Base-by-base conservation (phyloP, 495 filamentous ascomycete species). In the Cercophora scortea region DNA sequence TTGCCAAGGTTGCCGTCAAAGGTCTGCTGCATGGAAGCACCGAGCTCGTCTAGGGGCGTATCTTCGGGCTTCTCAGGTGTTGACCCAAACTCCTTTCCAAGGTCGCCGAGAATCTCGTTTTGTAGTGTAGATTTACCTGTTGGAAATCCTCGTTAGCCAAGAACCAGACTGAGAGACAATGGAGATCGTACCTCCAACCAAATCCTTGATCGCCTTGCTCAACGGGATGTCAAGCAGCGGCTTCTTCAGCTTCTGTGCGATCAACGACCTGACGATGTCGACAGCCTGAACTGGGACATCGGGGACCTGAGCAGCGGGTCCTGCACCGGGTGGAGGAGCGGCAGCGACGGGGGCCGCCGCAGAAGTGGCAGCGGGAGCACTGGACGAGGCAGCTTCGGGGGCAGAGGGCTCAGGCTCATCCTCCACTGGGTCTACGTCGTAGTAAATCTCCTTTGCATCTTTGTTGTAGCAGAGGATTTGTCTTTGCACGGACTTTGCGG, bases 381-480 rank as follows among this genome's bases (percentile, higher is more conserved):
- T 63, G 15, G 72, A 66, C 32, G 68, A 60, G 51, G 70, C 72
- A 11, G 79, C 61, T 32, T 73, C 62, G 49, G 77, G 70, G 18
- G 76, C 63, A 17, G 78, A 58, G 32, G 84, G 65, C 57, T 83
- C 85, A 18, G 84, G 79, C 71, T 96, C 91, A 42, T 98, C 93
- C 61, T 95, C 90, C 11, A 93, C 79, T 1, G 94, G 94, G 63
- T 98, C 93, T 39, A 95, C 89, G 68, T 95, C 91, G 68, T 99
- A 99, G 75, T 99, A 99, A 58, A 99, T 99, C 67, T 97, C 93
- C 67, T 96, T 96, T 9, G 90, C 89, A 65, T 99, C 93, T 70
- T 99, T 99, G 72, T 94, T 96, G 78, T 97, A 99, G 77, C 93
- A 97, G 40, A 97, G 82, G 69, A 99, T 97, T 71, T 97, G 91